phyloP scores from a whole-genome alignment of 768 basidiomycete species.

The Lactarius pseudohatsudake region DNA sequence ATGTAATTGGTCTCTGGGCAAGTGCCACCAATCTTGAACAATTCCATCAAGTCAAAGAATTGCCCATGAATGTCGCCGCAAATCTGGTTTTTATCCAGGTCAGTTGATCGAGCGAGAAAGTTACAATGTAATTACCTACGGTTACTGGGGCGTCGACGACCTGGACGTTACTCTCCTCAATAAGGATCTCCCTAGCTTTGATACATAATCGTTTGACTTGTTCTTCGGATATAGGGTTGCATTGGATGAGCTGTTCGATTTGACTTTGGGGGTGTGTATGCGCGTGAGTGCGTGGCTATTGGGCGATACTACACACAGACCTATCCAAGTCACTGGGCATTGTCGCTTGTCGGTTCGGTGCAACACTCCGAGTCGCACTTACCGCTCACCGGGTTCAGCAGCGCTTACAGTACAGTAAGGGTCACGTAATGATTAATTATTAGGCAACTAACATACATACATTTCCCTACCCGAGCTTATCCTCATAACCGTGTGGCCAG shows the following conservation, averaged over 20 bases:
- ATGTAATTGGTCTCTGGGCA: slow-evolving; percentile 95
- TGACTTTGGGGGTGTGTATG: slow-evolving; percentile 52
- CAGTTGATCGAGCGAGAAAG: slow-evolving; percentile 34
- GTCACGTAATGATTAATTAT: slow-evolving; percentile 12
- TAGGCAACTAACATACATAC: slow-evolving; percentile 10
- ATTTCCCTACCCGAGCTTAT: slow-evolving; percentile 2
- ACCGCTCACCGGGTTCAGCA: background rate
- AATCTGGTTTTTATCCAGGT: slow-evolving; percentile 49
- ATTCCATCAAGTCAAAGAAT: slow-evolving; percentile 94
- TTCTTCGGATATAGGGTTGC: slow-evolving; percentile 93
- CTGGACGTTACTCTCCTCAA: slow-evolving; percentile 98
- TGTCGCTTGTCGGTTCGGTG: background rate
- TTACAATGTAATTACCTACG: slow-evolving; percentile 46
- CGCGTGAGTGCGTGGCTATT: slow-evolving; percentile 4
- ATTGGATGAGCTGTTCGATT: slow-evolving; percentile 90
- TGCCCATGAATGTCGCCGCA: slow-evolving; percentile 98
- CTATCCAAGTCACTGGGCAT: slow-evolving; percentile 30
- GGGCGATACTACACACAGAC: slow-evolving; percentile 10
- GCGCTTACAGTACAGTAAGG: background rate
- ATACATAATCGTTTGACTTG: slow-evolving; percentile 94
- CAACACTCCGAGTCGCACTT: background rate
- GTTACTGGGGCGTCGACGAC: slow-evolving; percentile 95
- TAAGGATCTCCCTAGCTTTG: slow-evolving; percentile 94
- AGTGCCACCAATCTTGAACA: slow-evolving; percentile 89
- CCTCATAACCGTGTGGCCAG: background rate